Evolutionary conservation across 306 rosid species (phyloP).

Genomic region (Casuarina equisetifolia): DNA sequence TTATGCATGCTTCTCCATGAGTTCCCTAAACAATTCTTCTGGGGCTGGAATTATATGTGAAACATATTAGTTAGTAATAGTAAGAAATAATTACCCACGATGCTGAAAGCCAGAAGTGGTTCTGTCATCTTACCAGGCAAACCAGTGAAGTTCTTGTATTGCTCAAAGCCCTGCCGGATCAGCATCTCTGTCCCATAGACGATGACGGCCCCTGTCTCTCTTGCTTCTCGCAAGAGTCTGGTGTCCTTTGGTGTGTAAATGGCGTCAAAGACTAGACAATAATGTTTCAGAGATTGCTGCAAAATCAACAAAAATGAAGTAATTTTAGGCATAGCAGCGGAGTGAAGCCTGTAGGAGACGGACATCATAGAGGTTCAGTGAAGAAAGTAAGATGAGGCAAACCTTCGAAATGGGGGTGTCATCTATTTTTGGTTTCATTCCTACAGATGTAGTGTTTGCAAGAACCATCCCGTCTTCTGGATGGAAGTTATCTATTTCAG

Average conservation of each 20-base stretch:
- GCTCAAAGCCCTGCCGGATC: slow-evolving; percentile 51
- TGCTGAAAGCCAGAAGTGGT: background rate
- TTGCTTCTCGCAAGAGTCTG: slow-evolving; percentile 41
- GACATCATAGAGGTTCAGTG: background rate
- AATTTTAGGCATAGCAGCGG: background rate
- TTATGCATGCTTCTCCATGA: slow-evolving; percentile 51
- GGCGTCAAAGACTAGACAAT: slow-evolving; percentile 54
- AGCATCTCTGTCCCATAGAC: slow-evolving; percentile 54
- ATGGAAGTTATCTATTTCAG: slow-evolving; percentile 35
- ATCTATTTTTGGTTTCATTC: slow-evolving; percentile 36
- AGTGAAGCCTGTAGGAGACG: slow-evolving; percentile 1
- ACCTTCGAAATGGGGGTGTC: slow-evolving; percentile 29
- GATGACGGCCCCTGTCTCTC: slow-evolving; percentile 39
- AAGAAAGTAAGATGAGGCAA: background rate
- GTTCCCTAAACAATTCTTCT: slow-evolving; percentile 48
- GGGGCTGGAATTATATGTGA: slow-evolving; percentile 42
- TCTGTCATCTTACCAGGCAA: slow-evolving; percentile 39
- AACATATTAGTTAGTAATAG: slow-evolving; percentile 2
- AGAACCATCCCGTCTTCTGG: slow-evolving; percentile 35
- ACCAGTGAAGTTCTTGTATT: slow-evolving; percentile 51
- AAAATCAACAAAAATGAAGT: background rate
- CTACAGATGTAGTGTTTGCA: slow-evolving; percentile 37
- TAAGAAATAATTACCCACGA: background rate
- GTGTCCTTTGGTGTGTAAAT: slow-evolving; percentile 56
- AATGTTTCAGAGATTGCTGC: slow-evolving; percentile 44